phyloP scores from a whole-genome alignment of 257 asterid species.

The Nicotiana knightiana region DNA sequence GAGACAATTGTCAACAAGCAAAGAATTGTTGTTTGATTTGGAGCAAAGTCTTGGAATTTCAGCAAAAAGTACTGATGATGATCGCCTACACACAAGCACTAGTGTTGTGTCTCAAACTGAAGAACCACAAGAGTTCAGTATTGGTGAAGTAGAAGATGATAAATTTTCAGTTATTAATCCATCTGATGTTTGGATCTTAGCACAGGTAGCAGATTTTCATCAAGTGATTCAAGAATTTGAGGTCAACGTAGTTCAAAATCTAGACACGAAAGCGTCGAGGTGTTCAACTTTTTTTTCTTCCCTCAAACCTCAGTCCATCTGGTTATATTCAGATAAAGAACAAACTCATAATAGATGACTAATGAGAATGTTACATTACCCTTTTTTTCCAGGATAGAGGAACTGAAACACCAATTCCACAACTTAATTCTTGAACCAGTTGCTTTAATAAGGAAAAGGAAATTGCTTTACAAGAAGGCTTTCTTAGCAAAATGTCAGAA shows the following conservation, averaged over 20 bases:
- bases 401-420: constrained; percentile 33
- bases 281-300: constrained; percentile 6
- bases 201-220: constrained; percentile 24
- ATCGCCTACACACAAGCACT: background rate
- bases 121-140: background rate
- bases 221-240: constrained; percentile 32
- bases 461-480: constrained; percentile 56
- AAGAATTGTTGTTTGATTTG: constrained; percentile 36
- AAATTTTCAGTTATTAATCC: background rate
- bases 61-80: constrained; percentile 2
- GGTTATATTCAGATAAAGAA: background rate
- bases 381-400: constrained; percentile 40
- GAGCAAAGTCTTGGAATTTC: constrained; percentile 27
- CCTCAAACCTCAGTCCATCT: background rate
- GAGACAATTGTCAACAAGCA: constrained; percentile 41
- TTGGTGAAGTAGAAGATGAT: constrained; percentile 14
- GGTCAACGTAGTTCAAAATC: constrained; percentile 23
- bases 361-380: background rate
- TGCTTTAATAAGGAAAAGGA: constrained; percentile 28
- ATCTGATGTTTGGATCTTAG: constrained; percentile 15
- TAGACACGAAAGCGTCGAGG: constrained; percentile 50
- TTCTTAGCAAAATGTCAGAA: constrained; percentile 58
- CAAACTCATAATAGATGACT: background rate
- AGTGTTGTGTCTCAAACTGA: constrained; percentile 12
- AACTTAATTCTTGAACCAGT: constrained; percentile 25